Evolutionary conservation across 1,284 basidiomycete genomes (phyloP).

Genomic region (Ceratobasidium sp.): DNA sequence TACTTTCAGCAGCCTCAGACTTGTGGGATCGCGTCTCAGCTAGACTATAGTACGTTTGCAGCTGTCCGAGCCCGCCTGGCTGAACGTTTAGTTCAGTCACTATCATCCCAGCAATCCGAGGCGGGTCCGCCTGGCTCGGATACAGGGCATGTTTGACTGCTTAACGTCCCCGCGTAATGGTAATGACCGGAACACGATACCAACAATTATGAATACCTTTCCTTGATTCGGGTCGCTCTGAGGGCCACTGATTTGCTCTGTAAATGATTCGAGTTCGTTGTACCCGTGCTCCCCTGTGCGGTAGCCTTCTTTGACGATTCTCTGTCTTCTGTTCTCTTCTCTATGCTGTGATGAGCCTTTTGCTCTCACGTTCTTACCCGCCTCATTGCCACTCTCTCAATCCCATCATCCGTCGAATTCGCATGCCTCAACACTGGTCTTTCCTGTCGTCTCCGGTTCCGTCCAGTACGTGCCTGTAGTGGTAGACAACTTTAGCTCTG

Average conservation of each 20-base stretch:
- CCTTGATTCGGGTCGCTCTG: constrained; percentile 1
- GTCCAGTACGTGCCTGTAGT: constrained; percentile 27
- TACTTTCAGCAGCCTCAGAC: constrained; percentile 7
- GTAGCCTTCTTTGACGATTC: neutral
- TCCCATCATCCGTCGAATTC: neutral
- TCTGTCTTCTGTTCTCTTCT: constrained; percentile 8
- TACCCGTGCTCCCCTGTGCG: constrained; percentile 18
- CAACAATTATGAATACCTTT: constrained; percentile 21
- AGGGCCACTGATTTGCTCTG: constrained; percentile 8
- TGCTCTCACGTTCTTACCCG: neutral
- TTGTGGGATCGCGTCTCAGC: constrained; percentile 6
- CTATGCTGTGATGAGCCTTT: constrained; percentile 11
- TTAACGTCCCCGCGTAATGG: neutral
- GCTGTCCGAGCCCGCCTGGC: constrained; percentile 21
- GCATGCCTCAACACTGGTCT: constrained; percentile 4
- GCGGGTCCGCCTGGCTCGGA: neutral
- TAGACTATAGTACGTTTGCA: neutral
- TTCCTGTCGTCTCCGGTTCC: neutral
- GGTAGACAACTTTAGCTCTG: constrained; percentile 12
- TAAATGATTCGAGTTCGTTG: constrained; percentile 13
- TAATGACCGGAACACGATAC: neutral
- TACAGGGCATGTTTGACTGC: neutral
- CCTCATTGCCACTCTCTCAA: constrained; percentile 9
- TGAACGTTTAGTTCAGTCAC: constrained; percentile 8
- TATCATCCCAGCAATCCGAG: neutral